Evolutionary conservation across 345 rosid genomes (phyloP).

Genomic region (Cardamine chenopodiifolia): DNA sequence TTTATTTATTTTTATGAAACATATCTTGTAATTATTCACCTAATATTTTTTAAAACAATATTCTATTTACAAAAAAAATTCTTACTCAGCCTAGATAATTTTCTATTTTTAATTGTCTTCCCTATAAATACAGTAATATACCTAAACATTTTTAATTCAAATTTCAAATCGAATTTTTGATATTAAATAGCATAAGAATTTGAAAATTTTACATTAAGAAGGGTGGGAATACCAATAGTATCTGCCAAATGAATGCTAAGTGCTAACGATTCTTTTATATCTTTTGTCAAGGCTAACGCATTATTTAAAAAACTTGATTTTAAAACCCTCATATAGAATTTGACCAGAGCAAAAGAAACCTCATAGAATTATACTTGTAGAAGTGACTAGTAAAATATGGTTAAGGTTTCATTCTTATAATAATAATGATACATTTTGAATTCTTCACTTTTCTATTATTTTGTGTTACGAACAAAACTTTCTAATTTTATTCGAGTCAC

Average conservation of each 20-base stretch:
- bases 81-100: not conserved
- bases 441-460: not conserved
- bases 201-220: not conserved
- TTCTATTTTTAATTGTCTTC: not conserved
- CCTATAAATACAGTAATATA: not conserved
- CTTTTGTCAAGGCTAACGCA: not conserved
- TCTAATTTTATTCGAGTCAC: conserved; percentile 2
- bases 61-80: not conserved
- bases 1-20: not conserved
- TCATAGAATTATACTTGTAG: not conserved
- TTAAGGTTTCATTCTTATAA: not conserved
- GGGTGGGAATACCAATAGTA: not conserved
- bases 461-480: not conserved
- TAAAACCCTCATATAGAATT: not conserved
- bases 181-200: not conserved
- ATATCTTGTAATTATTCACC: not conserved
- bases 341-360: not conserved
- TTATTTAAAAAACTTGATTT: not conserved
- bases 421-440: not conserved
- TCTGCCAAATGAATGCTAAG: not conserved
- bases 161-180: not conserved
- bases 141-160: not conserved
- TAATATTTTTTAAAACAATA: not conserved
- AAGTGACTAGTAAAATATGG: not conserved
- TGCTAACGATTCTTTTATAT: not conserved